These are phyloP conservation scores for Cercospora nicotianae DNA, from an alignment of 2,329 filamentous ascomycete species.

Conservation along the genomic window DNA sequence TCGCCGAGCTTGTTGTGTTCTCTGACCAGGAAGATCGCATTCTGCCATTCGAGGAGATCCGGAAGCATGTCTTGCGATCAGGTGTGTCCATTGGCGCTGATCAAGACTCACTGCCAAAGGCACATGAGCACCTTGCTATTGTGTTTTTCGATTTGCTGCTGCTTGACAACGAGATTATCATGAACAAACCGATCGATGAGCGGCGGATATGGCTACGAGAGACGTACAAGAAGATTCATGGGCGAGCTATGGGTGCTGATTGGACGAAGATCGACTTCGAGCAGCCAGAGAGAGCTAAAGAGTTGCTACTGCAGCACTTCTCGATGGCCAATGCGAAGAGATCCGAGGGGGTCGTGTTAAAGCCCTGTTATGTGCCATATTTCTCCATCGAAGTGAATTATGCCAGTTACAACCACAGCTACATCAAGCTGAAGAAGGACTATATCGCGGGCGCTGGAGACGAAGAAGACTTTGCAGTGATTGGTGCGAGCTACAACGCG, in stretches of 20 bases:
- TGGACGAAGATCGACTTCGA: conserved; percentile 69
- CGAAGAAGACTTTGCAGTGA: conserved; percentile 75
- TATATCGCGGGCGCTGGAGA: conserved; percentile 71
- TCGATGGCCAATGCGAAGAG: conserved; percentile 63
- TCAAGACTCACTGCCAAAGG: conserved; percentile 63
- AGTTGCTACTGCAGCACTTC: conserved; percentile 63
- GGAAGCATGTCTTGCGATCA: conserved; percentile 74
- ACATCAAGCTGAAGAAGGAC: conserved; percentile 86
- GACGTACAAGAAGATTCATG: conserved; percentile 56
- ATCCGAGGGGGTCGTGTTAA: conserved; percentile 79
- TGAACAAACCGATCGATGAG: conserved; percentile 58
- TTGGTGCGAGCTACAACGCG: conserved; percentile 72
- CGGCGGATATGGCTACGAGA: conserved; percentile 61
- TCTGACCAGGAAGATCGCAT: conserved; percentile 65
- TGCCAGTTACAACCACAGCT: conserved; percentile 26
- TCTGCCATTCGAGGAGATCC: conserved; percentile 76
- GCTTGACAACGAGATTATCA: conserved; percentile 55
- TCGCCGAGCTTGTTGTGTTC: conserved; percentile 81
- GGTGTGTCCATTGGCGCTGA: conserved; percentile 68
- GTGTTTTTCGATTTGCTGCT: conserved; percentile 62
- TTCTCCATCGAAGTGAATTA: conserved; percentile 48
- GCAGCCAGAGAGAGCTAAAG: conserved; percentile 46
- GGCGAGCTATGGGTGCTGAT: conserved; percentile 66
- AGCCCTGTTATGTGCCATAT: conserved; percentile 73
- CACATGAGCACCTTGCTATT: conserved; percentile 60